phyloP scores from a whole-genome alignment of 331 rosid species.

The Malus hybrid region DNA sequence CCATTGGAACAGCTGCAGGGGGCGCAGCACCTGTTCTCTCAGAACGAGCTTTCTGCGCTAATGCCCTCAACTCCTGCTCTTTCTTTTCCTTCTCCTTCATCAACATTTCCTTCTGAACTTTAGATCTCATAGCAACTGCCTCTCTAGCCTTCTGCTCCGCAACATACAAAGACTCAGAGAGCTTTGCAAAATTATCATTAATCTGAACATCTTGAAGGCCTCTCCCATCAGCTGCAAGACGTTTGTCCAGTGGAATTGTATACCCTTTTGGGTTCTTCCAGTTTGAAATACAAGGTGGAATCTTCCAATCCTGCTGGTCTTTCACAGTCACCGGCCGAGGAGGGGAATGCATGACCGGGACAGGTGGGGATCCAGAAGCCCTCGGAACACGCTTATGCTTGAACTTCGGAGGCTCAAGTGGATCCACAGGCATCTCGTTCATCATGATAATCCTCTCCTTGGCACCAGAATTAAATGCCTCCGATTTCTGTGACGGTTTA shows the following conservation, averaged over 20 bases:
- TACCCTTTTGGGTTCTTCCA: slow-evolving; percentile 97
- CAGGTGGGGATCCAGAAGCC: slow-evolving; percentile 84
- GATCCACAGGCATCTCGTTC: slow-evolving; percentile 92
- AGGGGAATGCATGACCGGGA: slow-evolving; percentile 89
- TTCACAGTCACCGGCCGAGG: slow-evolving; percentile 82
- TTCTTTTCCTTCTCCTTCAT: slow-evolving; percentile 79
- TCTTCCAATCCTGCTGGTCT: slow-evolving; percentile 95
- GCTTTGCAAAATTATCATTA: slow-evolving; percentile 74
- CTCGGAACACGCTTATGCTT: slow-evolving; percentile 32
- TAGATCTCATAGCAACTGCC: slow-evolving; percentile 76
- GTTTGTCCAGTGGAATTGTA: slow-evolving; percentile 78
- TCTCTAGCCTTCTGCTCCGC: slow-evolving; percentile 94
- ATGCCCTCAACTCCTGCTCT: slow-evolving; percentile 65
- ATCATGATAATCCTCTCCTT: slow-evolving; percentile 81
- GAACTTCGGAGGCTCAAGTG: slow-evolving; percentile 67
- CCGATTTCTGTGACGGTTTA: slow-evolving; percentile 73
- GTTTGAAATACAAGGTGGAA: slow-evolving; percentile 84
- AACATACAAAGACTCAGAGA: slow-evolving; percentile 68
- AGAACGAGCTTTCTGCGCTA: slow-evolving; percentile 76
- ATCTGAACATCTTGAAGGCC: slow-evolving; percentile 88
- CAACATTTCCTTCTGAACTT: slow-evolving; percentile 72
- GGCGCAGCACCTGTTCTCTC: slow-evolving; percentile 62
- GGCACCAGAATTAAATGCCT: slow-evolving; percentile 79
- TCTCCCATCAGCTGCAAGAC: slow-evolving; percentile 85
- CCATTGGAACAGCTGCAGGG: slow-evolving; percentile 25